A percentile compares a stretch with the other conserved stretches of the same genome.
Conservation (phyloP, 2,329 filamentous ascomycete genomes). For the Penicillium decumbens region DNA sequence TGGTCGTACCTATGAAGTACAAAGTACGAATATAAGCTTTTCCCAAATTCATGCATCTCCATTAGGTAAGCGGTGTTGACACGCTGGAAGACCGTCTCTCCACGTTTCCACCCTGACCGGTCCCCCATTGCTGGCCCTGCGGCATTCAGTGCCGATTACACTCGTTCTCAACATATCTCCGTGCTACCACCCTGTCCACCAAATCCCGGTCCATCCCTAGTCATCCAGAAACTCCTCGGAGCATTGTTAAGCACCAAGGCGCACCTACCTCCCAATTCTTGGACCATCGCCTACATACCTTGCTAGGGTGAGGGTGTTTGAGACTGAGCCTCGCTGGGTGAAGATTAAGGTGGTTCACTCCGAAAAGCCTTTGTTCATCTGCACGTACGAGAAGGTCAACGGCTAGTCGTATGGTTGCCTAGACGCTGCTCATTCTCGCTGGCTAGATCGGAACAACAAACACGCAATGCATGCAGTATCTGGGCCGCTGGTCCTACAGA, state of each 20-base stretch:
- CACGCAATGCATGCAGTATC: conserved; percentile 16
- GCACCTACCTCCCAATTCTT: conserved; percentile 5
- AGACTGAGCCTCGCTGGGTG: background rate
- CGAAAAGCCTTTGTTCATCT: background rate
- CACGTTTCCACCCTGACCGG: background rate
- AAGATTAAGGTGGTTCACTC: background rate
- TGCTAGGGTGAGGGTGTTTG: background rate
- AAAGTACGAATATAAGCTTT: background rate
- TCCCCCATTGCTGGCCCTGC: conserved; percentile 3
- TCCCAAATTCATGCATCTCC: background rate
- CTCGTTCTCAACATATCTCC: conserved; percentile 21
- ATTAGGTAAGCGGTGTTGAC: conserved; percentile 17
- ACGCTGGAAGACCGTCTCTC: conserved; percentile 2
- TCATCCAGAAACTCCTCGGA: background rate
- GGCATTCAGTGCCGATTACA: conserved; percentile 29
- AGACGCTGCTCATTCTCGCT: conserved; percentile 9
- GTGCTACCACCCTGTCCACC: background rate
- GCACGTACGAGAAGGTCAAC: background rate
- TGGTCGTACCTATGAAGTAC: background rate
- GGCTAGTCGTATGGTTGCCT: conserved; percentile 9
- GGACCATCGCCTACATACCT: conserved; percentile 5
- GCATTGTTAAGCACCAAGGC: conserved; percentile 6
- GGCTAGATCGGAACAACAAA: conserved; percentile 5
- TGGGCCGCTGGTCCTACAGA: conserved; percentile 10
- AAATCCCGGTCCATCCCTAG: background rate